Conservation (phyloP, 106 monocot genomes). For the Platanthera guangdongensis region DNA sequence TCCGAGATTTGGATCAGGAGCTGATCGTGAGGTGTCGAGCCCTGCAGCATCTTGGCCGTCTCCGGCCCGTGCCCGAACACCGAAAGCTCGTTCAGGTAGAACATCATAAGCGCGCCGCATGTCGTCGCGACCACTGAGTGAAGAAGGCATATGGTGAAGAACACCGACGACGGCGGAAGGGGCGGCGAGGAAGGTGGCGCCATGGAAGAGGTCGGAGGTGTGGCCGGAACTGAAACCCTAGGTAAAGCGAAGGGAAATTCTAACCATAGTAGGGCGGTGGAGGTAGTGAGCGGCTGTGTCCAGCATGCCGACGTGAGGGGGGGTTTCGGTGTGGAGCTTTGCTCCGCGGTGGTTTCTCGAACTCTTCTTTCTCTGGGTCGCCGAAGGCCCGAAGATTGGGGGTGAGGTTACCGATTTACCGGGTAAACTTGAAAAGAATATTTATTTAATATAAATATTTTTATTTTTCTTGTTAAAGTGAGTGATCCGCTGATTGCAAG, state of each 20-base stretch:
- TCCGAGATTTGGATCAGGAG: constrained; percentile 76
- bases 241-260: not conserved
- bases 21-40: constrained; percentile 90
- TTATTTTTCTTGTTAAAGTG: no score
- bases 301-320: not conserved
- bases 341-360: not conserved
- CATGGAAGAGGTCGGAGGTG: not conserved
- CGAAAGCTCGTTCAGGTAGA: constrained; percentile 65
- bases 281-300: not conserved
- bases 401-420: not conserved
- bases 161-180: constrained; percentile 32
- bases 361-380: not conserved
- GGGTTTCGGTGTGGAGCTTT: not conserved
- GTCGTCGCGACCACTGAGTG: constrained; percentile 56
- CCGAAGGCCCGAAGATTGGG: not conserved
- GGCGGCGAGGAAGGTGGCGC: not conserved
- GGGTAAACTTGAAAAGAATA: not conserved
- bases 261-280: not conserved
- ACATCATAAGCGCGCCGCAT: constrained; percentile 84
- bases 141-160: constrained; percentile 63
- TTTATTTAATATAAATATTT: no score
- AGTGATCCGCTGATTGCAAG: no score
- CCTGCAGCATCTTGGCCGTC: constrained; percentile 59
- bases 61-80: constrained; percentile 63
- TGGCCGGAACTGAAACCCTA: not conserved